Percentiles rank a stretch among this genome's conserved stretches.
Evolutionary conservation across 2,329 filamentous ascomycete species (phyloP).

Genomic region (Aspergillus sp.): DNA sequence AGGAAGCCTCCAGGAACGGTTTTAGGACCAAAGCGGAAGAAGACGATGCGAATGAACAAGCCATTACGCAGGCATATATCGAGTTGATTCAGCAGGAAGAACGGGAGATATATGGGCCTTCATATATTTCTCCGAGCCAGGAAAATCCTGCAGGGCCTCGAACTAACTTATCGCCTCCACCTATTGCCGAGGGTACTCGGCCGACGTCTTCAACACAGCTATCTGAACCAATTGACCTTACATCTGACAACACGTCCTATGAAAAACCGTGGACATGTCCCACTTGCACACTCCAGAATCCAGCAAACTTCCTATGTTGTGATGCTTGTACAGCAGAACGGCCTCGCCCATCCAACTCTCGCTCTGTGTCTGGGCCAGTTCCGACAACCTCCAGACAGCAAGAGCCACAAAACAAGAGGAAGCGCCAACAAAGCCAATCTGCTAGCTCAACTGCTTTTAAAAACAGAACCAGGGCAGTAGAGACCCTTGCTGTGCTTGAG

Average conservation of each 20-base stretch:
- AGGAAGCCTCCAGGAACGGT: conserved; percentile 65
- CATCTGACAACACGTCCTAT: conserved; percentile 25
- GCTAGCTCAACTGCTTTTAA: conserved; percentile 19
- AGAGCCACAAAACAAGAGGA: conserved; percentile 13
- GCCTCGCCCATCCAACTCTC: conserved; percentile 28
- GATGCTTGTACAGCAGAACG: conserved; percentile 57
- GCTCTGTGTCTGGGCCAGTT: conserved; percentile 7
- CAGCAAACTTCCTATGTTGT: conserved; percentile 55
- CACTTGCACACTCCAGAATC: conserved; percentile 59
- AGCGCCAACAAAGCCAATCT: conserved; percentile 13
- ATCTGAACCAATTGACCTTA: conserved; percentile 10
- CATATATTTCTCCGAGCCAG: conserved; percentile 50
- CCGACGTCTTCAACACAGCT: conserved; percentile 14
- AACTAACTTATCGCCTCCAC: conserved; percentile 36
- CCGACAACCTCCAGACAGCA: conserved; percentile 2
- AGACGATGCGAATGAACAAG: conserved; percentile 81
- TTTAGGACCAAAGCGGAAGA: conserved; percentile 82
- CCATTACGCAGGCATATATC: conserved; percentile 79
- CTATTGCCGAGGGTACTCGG: conserved; percentile 18
- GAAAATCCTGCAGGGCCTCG: conserved; percentile 48
- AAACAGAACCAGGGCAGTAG: conserved; percentile 28
- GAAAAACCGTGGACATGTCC: conserved; percentile 54
- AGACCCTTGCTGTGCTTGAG: conserved; percentile 33
- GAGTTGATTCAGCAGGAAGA: conserved; percentile 83
- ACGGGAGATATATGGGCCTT: conserved; percentile 53